A percentile compares a stretch with the other conserved stretches of the same genome.
Evolutionary conservation across 1,284 basidiomycete species (phyloP).

Genomic region (Phlebopus sp.): DNA sequence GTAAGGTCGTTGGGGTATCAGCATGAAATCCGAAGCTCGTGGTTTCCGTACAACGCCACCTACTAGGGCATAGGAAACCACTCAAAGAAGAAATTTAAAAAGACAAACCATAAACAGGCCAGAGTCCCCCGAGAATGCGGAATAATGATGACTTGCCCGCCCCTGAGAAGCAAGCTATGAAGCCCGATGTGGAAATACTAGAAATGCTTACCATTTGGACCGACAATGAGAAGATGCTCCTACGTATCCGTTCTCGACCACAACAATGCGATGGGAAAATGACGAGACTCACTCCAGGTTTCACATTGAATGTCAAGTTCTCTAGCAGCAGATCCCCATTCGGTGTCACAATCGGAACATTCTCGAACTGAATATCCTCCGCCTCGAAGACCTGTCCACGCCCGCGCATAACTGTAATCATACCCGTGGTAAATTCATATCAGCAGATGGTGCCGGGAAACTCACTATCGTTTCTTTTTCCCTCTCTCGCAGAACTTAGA

Average conservation of each 20-base stretch:
- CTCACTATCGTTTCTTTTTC: slow-evolving; percentile 79
- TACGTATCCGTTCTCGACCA: slow-evolving; percentile 28
- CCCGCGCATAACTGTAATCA: slow-evolving; percentile 65
- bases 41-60: slow-evolving; percentile 93
- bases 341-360: slow-evolving; percentile 94
- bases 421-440: neutral
- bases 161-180: slow-evolving; percentile 36
- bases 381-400: slow-evolving; percentile 81
- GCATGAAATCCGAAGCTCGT: slow-evolving; percentile 83
- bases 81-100: neutral
- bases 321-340: slow-evolving; percentile 91
- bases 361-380: slow-evolving; percentile 87
- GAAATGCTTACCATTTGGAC: slow-evolving; percentile 71
- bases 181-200: slow-evolving; percentile 3
- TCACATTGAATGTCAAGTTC: slow-evolving; percentile 85
- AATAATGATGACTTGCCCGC: slow-evolving; percentile 91
- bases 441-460: slow-evolving; percentile 11
- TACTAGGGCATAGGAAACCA: slow-evolving; percentile 20
- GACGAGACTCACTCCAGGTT: slow-evolving; percentile 70
- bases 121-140: slow-evolving; percentile 93
- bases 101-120: slow-evolving; percentile 85
- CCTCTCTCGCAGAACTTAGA: slow-evolving; percentile 72
- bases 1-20: slow-evolving; percentile 96
- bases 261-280: slow-evolving; percentile 12
- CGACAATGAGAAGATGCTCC: slow-evolving; percentile 90